Evolutionary conservation across 140 eudicot species (phyloP).

Genomic region (Erigeron philadelphicus): DNA sequence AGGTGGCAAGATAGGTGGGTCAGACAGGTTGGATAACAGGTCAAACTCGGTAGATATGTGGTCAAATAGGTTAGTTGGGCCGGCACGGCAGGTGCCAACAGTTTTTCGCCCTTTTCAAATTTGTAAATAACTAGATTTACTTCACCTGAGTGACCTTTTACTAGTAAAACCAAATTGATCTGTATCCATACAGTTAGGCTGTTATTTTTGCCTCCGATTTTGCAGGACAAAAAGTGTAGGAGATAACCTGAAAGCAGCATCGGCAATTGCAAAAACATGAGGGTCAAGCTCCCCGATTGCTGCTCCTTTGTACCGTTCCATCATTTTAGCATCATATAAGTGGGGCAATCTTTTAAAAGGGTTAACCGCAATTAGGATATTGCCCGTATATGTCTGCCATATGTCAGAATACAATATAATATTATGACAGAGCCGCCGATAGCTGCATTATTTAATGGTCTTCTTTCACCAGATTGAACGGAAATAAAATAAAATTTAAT

Average conservation of each 20-base stretch:
- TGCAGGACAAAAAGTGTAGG: constrained; percentile 6
- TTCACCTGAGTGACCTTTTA: constrained; percentile 1
- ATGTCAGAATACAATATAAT: constrained; percentile 51
- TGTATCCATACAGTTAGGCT: not conserved
- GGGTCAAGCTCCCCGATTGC: constrained; percentile 88
- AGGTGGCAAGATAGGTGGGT: not conserved
- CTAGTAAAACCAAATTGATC: constrained; percentile 11
- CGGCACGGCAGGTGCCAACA: not conserved
- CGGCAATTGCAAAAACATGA: constrained; percentile 98
- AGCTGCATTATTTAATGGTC: constrained; percentile 47
- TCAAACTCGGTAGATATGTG: not conserved
- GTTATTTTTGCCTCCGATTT: not conserved
- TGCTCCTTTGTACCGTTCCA: constrained; percentile 90
- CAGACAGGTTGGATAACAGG: constrained; percentile 10
- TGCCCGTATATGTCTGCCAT: constrained; percentile 97
- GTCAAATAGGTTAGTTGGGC: not conserved
- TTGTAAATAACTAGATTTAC: not conserved
- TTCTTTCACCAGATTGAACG: constrained; percentile 41
- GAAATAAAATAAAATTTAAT: not conserved
- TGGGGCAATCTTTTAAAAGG: constrained; percentile 91
- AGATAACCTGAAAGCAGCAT: constrained; percentile 75
- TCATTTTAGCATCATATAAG: constrained; percentile 75
- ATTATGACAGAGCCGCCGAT: constrained; percentile 46
- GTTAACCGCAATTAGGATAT: constrained; percentile 89
- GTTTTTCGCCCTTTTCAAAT: not conserved